Percentiles rank a stretch among this genome's conserved stretches.
Conservation (phyloP, 2,329 filamentous ascomycete species). For the Fusarium xyrophilum region DNA sequence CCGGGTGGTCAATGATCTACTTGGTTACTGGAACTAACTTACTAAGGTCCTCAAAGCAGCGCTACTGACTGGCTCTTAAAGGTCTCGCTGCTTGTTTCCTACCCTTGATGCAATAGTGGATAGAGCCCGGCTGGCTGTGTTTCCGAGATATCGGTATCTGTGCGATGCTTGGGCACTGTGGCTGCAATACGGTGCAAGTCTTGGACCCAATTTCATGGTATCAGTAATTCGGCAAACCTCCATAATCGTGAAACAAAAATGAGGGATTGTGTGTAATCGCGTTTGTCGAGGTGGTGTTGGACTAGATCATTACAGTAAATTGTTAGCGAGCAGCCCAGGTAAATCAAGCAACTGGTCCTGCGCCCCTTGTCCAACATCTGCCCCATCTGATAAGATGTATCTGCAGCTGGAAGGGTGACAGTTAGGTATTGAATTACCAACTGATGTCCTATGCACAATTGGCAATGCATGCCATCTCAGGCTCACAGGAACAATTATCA, state of each 20-base stretch:
- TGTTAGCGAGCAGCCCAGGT: background rate
- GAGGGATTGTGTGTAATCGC: background rate
- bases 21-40: conserved; percentile 16
- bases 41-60: conserved; percentile 29
- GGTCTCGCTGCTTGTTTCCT: conserved; percentile 18
- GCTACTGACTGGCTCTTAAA: conserved; percentile 29
- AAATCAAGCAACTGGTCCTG: conserved; percentile 9
- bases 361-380: conserved; percentile 1
- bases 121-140: conserved; percentile 37
- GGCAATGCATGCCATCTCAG: conserved; percentile 7
- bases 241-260: conserved; percentile 3
- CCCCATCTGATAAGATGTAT: conserved; percentile 24
- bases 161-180: conserved; percentile 17
- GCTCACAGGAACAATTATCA: conserved; percentile 7
- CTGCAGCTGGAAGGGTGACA: conserved; percentile 1
- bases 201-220: conserved; percentile 1
- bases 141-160: conserved; percentile 42
- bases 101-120: conserved; percentile 35
- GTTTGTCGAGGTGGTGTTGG: background rate
- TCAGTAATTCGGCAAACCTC: conserved; percentile 1
- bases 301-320: background rate
- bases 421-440: background rate
- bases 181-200: background rate
- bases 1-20: conserved; percentile 31
- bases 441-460: background rate